Conservation (phyloP, 306 rosid genomes). For the Lagenaria siceraria region DNA sequence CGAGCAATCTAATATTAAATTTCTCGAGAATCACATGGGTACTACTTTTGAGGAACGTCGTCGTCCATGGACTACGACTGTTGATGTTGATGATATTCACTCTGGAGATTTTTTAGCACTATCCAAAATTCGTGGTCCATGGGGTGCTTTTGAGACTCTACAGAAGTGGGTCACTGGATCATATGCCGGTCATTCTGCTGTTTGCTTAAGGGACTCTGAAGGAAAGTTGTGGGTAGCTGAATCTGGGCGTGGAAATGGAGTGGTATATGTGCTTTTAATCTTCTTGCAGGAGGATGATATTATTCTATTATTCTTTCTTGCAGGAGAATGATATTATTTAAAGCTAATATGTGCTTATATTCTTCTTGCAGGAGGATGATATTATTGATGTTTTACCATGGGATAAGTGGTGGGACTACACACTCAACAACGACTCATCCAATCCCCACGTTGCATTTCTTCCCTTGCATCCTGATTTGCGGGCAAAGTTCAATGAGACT, state of each 20-base stretch:
- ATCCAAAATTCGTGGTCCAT: conserved; percentile 91
- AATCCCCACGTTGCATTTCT: conserved; percentile 93
- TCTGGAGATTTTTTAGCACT: conserved; percentile 94
- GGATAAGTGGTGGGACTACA: conserved; percentile 98
- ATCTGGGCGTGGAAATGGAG: conserved; percentile 77
- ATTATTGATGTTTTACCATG: conserved; percentile 70
- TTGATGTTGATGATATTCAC: conserved; percentile 62
- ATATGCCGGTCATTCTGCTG: conserved; percentile 90
- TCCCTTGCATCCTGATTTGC: conserved; percentile 72
- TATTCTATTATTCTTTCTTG: conserved; percentile 45
- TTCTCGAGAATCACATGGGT: conserved; percentile 82
- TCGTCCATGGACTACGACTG: conserved; percentile 74
- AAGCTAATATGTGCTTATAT: background rate
- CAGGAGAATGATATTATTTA: conserved; percentile 74
- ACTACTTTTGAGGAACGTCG: conserved; percentile 61
- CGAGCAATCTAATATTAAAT: conserved; percentile 59
- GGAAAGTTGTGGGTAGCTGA: conserved; percentile 97
- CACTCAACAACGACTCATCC: conserved; percentile 64
- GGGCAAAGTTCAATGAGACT: conserved; percentile 79
- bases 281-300: conserved; percentile 65
- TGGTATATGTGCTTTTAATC: conserved; percentile 31
- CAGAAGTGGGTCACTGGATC: conserved; percentile 98
- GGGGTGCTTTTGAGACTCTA: conserved; percentile 96
- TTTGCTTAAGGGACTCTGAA: conserved; percentile 75
- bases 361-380: conserved; percentile 68